Percentiles rank a stretch among this genome's conserved stretches.
Evolutionary conservation across 228 moss, liverwort and hornwort species (phyloP).

Genomic region (Sphagnum magellanicum): DNA sequence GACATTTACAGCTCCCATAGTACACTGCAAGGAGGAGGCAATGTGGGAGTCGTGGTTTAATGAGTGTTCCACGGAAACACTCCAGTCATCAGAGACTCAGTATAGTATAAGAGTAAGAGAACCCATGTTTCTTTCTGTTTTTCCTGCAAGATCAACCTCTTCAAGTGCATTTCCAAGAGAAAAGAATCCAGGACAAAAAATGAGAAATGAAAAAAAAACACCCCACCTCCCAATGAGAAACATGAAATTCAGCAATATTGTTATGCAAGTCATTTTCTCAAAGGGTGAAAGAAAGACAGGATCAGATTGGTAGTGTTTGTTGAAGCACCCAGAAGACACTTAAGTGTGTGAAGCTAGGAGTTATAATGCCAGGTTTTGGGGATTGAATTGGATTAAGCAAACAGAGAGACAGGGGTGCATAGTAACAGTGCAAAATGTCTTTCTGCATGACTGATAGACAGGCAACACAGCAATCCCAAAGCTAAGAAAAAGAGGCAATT

Average conservation of each 20-base stretch:
- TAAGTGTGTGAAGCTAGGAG: too few relatives aligned
- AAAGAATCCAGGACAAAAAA: background rate
- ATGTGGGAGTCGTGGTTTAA: slow-evolving; percentile 38
- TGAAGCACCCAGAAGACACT: too few relatives aligned
- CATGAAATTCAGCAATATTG: background rate
- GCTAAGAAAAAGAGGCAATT: too few relatives aligned
- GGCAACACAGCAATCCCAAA: too few relatives aligned
- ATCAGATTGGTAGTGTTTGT: too few relatives aligned
- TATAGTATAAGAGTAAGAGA: slow-evolving; percentile 7
- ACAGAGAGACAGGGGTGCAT: too few relatives aligned
- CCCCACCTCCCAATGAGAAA: background rate
- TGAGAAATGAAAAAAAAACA: background rate
- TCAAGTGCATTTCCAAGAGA: background rate
- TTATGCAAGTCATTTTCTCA: too few relatives aligned
- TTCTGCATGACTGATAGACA: too few relatives aligned
- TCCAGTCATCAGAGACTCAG: background rate
- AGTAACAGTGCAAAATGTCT: too few relatives aligned
- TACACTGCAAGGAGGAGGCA: slow-evolving; percentile 16
- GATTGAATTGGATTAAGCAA: too few relatives aligned
- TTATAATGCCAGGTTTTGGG: too few relatives aligned
- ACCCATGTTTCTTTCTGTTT: background rate
- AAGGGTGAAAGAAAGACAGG: too few relatives aligned
- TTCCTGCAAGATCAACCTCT: background rate
- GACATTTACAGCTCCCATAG: slow-evolving; percentile 29
- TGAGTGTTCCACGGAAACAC: slow-evolving; percentile 17